Evolutionary conservation across 257 asterid species (phyloP).

Genomic region (Rhazya stricta): DNA sequence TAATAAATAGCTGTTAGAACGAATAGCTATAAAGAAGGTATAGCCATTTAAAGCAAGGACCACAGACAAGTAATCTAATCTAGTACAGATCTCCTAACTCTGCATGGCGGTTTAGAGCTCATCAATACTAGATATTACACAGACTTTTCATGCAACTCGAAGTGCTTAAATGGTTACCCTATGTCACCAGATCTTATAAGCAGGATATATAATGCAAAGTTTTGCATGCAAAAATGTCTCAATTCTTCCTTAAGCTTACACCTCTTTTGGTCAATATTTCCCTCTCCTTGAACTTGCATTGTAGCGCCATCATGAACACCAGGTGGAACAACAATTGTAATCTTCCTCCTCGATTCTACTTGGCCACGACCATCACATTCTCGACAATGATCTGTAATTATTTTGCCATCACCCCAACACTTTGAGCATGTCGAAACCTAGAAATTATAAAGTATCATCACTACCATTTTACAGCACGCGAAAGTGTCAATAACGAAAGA

Average conservation of each 20-base stretch:
- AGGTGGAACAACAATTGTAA: constrained; percentile 75
- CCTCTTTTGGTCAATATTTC: constrained; percentile 78
- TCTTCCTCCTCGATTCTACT: constrained; percentile 53
- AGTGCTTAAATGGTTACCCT: not conserved
- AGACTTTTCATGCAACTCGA: not conserved
- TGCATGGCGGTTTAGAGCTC: not conserved
- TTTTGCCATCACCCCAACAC: constrained; percentile 83
- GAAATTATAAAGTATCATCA: constrained; percentile 47
- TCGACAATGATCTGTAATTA: constrained; percentile 68
- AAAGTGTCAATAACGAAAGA: constrained; percentile 21
- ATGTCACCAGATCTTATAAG: not conserved
- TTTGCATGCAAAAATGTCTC: not conserved
- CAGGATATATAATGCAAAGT: not conserved
- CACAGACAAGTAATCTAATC: not conserved
- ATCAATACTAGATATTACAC: not conserved
- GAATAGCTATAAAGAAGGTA: not conserved
- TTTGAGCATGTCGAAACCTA: constrained; percentile 86
- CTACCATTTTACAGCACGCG: constrained; percentile 41
- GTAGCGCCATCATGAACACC: constrained; percentile 76
- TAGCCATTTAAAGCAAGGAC: not conserved
- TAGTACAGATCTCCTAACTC: not conserved
- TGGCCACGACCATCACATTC: constrained; percentile 71
- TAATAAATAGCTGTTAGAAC: not conserved
- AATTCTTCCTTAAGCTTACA: constrained; percentile 20
- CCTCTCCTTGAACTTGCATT: constrained; percentile 84